Evolutionary conservation across 768 basidiomycete species (phyloP).

Genomic region (Cyathus striatus): DNA sequence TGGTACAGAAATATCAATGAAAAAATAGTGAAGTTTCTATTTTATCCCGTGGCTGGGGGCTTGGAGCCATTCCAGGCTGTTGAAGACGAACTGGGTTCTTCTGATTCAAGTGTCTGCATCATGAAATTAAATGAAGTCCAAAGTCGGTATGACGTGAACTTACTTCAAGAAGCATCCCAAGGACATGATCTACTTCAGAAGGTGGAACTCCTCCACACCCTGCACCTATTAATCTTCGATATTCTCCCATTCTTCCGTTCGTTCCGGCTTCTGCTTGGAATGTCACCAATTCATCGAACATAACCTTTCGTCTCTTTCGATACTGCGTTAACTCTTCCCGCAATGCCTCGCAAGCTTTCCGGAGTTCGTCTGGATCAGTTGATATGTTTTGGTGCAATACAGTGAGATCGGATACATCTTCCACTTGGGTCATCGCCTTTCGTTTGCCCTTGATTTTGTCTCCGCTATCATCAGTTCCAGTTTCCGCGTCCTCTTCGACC

Average conservation of each 20-base stretch:
- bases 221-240: constrained; percentile 81
- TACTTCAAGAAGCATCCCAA: constrained; percentile 84
- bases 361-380: constrained; percentile 48
- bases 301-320: constrained; percentile 60
- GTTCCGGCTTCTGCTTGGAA: constrained; percentile 91
- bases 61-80: constrained; percentile 41
- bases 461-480: constrained; percentile 26
- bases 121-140: not conserved
- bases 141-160: constrained; percentile 16
- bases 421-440: constrained; percentile 40
- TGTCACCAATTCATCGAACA: constrained; percentile 72
- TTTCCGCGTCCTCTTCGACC: constrained; percentile 42
- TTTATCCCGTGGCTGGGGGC: constrained; percentile 22
- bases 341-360: constrained; percentile 51
- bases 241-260: constrained; percentile 83
- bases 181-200: constrained; percentile 83
- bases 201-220: constrained; percentile 85
- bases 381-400: constrained; percentile 55
- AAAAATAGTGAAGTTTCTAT: too few species aligned
- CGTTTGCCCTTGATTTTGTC: constrained; percentile 54
- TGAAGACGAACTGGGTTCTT: constrained; percentile 66
- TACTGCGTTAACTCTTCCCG: constrained; percentile 62
- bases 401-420: constrained; percentile 63
- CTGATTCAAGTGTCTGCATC: constrained; percentile 70
- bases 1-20: too few species aligned